Percentiles rank a stretch among this genome's conserved stretches.
Evolutionary conservation across 2,329 filamentous ascomycete genomes (phyloP).

Genomic region (Arachnomyces sp.): DNA sequence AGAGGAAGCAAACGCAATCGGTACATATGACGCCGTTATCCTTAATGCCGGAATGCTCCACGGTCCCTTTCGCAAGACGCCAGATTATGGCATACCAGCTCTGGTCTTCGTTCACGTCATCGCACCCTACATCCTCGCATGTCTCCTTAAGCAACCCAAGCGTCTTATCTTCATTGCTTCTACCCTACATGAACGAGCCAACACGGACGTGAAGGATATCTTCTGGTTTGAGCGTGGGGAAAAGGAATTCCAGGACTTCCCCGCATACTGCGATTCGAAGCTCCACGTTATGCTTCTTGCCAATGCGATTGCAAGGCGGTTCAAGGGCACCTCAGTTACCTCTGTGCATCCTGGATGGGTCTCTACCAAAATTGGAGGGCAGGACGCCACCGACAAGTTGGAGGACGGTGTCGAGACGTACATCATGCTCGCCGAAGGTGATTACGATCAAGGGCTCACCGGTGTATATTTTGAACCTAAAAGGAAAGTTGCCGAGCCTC

Average conservation of each 20-base stretch:
- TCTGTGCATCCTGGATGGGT: conserved; percentile 46
- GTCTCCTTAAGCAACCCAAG: conserved; percentile 41
- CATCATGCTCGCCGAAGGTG: conserved; percentile 35
- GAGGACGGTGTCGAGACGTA: conserved; percentile 42
- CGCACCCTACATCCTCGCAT: conserved; percentile 48
- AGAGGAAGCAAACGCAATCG: conserved; percentile 40
- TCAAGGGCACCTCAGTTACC: conserved; percentile 37
- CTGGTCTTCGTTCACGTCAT: conserved; percentile 48
- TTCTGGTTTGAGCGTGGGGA: conserved; percentile 31
- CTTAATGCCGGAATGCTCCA: conserved; percentile 49
- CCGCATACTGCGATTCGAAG: conserved; percentile 47
- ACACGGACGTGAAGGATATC: conserved; percentile 32
- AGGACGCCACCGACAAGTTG: conserved; percentile 37
- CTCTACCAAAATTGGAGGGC: conserved; percentile 45
- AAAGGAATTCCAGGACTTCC: conserved; percentile 23
- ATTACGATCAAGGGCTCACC: conserved; percentile 16
- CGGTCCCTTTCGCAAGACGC: conserved; percentile 32
- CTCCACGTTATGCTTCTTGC: conserved; percentile 49
- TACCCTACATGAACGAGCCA: conserved; percentile 41
- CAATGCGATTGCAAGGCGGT: conserved; percentile 43
- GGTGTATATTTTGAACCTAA: conserved; percentile 18
- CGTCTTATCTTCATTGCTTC: conserved; percentile 46
- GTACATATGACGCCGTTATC: conserved; percentile 46
- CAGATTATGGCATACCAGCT: conserved; percentile 36
- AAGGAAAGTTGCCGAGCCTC: conserved; percentile 11